These are phyloP conservation scores for Kalmanozyma brasiliensis DNA, from an alignment of 1,284 basidiomycete genomes.

Conservation along the genomic window DNA sequence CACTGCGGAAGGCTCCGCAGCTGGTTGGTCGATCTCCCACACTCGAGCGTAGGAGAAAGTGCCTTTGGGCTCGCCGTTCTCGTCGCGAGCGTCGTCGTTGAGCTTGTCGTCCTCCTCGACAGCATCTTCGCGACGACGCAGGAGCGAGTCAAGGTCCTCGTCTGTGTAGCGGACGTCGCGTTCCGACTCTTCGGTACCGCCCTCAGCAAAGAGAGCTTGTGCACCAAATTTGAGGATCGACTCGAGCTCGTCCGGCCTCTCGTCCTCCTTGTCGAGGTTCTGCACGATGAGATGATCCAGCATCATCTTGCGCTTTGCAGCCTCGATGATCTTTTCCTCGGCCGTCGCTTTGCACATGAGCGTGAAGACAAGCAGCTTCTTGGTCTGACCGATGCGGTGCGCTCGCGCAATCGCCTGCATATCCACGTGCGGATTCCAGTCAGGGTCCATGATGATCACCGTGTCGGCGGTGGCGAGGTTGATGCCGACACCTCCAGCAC, in stretches of 20 bases:
- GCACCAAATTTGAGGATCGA: slow-evolving; percentile 67
- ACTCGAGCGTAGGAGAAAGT: slow-evolving; percentile 66
- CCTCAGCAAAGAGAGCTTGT: slow-evolving; percentile 65
- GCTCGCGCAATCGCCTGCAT: slow-evolving; percentile 86
- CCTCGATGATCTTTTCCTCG: slow-evolving; percentile 67
- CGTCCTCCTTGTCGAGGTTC: slow-evolving; percentile 54
- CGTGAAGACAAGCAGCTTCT: slow-evolving; percentile 68
- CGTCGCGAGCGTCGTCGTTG: background rate
- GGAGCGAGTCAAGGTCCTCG: slow-evolving; percentile 64
- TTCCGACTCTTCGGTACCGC: slow-evolving; percentile 58
- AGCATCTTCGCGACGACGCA: slow-evolving; percentile 57
- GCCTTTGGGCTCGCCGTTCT: slow-evolving; percentile 33
- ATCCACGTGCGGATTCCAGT: slow-evolving; percentile 92
- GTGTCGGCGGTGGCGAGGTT: slow-evolving; percentile 77
- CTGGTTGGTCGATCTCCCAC: slow-evolving; percentile 58
- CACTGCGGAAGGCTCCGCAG: slow-evolving; percentile 15
- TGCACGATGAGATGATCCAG: slow-evolving; percentile 68
- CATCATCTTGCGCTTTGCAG: slow-evolving; percentile 65
- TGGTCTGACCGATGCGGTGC: slow-evolving; percentile 74
- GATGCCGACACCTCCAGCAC: slow-evolving; percentile 69
- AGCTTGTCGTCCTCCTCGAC: slow-evolving; percentile 45
- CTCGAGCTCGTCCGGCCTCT: slow-evolving; percentile 60
- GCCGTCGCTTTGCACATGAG: slow-evolving; percentile 68
- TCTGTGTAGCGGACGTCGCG: slow-evolving; percentile 64
- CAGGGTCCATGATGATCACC: slow-evolving; percentile 90